Evolutionary conservation across 805 yeast genomes (phyloP), one percentile per base, ranked within the genome.

Genomic region (Candida suzukii): DNA sequence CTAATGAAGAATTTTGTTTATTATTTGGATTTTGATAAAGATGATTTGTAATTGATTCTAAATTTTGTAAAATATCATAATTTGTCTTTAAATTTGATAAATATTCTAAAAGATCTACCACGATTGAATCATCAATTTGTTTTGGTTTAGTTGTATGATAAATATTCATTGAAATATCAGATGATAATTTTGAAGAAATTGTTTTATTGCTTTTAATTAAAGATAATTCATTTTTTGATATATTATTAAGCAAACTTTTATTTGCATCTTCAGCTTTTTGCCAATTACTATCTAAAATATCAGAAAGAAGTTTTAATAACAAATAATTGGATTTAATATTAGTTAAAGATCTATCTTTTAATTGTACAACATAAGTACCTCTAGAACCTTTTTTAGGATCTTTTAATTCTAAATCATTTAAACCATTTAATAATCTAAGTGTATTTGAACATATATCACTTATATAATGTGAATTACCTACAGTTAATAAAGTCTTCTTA

Each of bases 221-320:
- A 4, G 8, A 16, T 29, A 18, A 29, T 29, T 14, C 28, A 19
- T n/a, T 22, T 28, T 30, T 30, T n/a, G n/a, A n/a, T n/a, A n/a
- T n/a, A n/a, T n/a, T n/a, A n/a, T n/a, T n/a, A n/a, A n/a, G n/a
- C n/a, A n/a, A n/a, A n/a, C n/a, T n/a, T n/a, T n/a, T n/a, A n/a
- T n/a, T n/a, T n/a, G n/a, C n/a, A 12, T 26, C 38, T 14, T 36
- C 38, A n/a, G 26, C 3, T 19, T 14, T 27, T 14, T 45, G 48
- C 57, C 59, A 54, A 14, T 46, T 49, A 8, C 38, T 44, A 9
- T 45, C 38, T 17, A 49, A 29, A 4, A 64, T 48, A 44, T 66
- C 71, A 11, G 70, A 61, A 18, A 73, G 44, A 22, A 74, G 54
- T 38, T 69, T 54, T 11, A 70, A 40, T 10, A 71, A 39, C 2